Evolutionary conservation across 345 rosid genomes (phyloP).

Genomic region (Zanthoxylum bungeanum): DNA sequence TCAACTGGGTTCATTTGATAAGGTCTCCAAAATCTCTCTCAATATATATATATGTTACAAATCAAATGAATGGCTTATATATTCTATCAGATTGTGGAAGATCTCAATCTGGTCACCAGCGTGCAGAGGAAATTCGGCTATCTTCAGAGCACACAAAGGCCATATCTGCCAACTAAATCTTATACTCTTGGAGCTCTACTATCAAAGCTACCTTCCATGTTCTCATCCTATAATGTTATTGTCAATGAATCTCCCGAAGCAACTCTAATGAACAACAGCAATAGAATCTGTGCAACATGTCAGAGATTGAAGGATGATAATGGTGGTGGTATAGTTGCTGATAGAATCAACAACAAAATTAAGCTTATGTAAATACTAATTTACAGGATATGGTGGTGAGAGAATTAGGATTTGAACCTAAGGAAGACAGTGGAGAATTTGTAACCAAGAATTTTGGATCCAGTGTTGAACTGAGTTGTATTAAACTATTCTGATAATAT

Average conservation of each 20-base stretch:
- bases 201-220: slow-evolving; percentile 46
- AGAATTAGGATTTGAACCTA: slow-evolving; percentile 24
- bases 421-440: slow-evolving; percentile 18
- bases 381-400: slow-evolving; percentile 5
- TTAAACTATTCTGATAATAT: too few species aligned
- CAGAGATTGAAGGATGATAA: slow-evolving; percentile 8
- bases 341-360: slow-evolving; percentile 16
- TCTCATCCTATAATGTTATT: slow-evolving; percentile 26
- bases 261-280: slow-evolving; percentile 18
- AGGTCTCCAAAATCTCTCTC: slow-evolving; percentile 31
- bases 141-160: slow-evolving; percentile 63
- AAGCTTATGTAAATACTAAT: slow-evolving; percentile 14
- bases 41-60: neutral
- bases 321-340: neutral
- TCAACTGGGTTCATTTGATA: slow-evolving; percentile 68
- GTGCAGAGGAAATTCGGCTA: slow-evolving; percentile 66
- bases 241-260: slow-evolving; percentile 26
- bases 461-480: too few species aligned
- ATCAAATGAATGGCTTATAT: neutral
- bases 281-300: slow-evolving; percentile 1
- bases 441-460: too few species aligned
- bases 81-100: slow-evolving; percentile 46
- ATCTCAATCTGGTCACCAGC: slow-evolving; percentile 59
- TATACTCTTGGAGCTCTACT: slow-evolving; percentile 48
- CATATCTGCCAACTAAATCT: slow-evolving; percentile 43